phyloP scores from a whole-genome alignment of 2,329 filamentous ascomycete species.

The Trichoderma semiorbis region DNA sequence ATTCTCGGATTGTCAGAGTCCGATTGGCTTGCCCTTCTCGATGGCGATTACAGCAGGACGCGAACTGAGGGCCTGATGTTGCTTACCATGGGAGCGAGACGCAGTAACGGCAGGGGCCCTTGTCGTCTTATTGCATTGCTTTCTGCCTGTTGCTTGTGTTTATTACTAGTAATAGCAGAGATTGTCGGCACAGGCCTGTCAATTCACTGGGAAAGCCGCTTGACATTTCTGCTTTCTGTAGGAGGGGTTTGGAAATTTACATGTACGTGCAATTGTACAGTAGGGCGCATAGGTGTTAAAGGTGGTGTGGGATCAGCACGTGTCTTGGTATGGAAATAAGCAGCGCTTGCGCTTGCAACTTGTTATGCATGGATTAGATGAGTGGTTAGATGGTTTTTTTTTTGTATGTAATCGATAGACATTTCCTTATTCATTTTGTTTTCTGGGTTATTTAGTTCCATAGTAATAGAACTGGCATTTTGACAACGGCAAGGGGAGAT shows the following conservation, averaged over 20 bases:
- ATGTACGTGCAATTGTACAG: not conserved
- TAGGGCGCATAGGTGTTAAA: not conserved
- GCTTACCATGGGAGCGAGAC: not conserved
- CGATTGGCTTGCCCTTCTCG: not conserved
- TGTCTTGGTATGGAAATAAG: not conserved
- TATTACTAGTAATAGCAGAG: not conserved
- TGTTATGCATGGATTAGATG: not conserved
- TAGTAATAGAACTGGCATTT: not conserved
- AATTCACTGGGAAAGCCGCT: not conserved
- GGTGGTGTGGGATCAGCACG: slow-evolving; percentile 5
- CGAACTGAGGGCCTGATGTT: not conserved
- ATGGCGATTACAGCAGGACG: not conserved
- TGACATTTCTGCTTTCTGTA: not conserved
- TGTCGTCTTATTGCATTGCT: slow-evolving; percentile 1
- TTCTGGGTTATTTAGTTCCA: not conserved
- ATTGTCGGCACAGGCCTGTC: not conserved
- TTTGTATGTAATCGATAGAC: not conserved
- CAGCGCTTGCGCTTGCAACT: not conserved
- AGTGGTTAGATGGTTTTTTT: not conserved
- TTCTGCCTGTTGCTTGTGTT: not conserved
- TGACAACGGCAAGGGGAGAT: not conserved
- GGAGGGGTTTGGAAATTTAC: not conserved
- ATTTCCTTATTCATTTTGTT: not conserved
- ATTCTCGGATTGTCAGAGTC: not conserved
- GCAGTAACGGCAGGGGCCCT: not conserved